Conservation (phyloP, 371 early-diverging fungal genomes). For the Phascolomyces articulosus region DNA sequence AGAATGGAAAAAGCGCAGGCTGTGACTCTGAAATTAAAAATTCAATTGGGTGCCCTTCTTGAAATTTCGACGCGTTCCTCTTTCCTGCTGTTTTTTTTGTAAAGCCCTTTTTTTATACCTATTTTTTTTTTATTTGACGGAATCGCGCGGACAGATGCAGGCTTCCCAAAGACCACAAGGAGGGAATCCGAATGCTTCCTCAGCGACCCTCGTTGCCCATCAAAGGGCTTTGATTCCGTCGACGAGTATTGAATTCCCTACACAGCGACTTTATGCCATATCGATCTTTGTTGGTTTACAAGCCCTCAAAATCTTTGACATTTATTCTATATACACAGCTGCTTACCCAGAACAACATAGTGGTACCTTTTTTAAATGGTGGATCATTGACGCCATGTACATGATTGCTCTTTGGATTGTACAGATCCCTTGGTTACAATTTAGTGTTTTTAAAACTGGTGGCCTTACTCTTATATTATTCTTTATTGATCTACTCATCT, state of each 20-base stretch:
- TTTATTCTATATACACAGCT: conserved; percentile 19
- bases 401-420: conserved; percentile 34
- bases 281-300: conserved; percentile 36
- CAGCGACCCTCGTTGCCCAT: conserved; percentile 22
- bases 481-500: conserved; percentile 26
- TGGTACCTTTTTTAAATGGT: conserved; percentile 34
- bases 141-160: conserved; percentile 19
- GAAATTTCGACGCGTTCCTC: background rate
- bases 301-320: conserved; percentile 36
- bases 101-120: background rate
- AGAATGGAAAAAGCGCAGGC: no score
- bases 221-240: conserved; percentile 45
- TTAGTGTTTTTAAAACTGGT: conserved; percentile 33
- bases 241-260: conserved; percentile 42
- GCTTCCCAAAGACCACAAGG: conserved; percentile 18
- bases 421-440: conserved; percentile 55
- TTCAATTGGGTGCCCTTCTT: no score
- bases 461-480: conserved; percentile 15
- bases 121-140: conserved; percentile 2
- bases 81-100: background rate
- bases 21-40: no score
- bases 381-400: conserved; percentile 30
- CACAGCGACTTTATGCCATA: conserved; percentile 46
- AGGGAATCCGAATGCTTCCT: conserved; percentile 1
- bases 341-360: conserved; percentile 34